Evolutionary conservation across 257 asterid species (phyloP).

Genomic region (Apocynum venetum): DNA sequence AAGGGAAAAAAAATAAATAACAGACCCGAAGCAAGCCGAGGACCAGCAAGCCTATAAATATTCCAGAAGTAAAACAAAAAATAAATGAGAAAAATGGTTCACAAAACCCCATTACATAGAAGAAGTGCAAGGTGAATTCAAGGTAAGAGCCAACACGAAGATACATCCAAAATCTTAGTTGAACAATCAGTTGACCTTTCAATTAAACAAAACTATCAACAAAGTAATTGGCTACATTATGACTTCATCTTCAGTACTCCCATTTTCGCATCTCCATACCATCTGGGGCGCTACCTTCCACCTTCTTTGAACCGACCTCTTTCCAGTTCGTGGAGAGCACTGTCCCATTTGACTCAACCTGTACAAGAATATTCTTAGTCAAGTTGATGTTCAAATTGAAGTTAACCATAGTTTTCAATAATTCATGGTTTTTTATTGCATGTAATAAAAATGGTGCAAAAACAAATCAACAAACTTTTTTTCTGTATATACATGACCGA

Average conservation of each 20-base stretch:
- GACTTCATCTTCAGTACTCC: conserved; percentile 40
- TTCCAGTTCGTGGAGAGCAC: conserved; percentile 91
- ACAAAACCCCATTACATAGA: too few species aligned
- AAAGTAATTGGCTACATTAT: neutral
- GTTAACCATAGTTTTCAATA: neutral
- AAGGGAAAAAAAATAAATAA: too few species aligned
- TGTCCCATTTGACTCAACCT: conserved; percentile 88
- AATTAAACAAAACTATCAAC: conserved; percentile 1
- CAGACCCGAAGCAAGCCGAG: too few species aligned
- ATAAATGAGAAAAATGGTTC: neutral
- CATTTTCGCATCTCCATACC: conserved; percentile 97
- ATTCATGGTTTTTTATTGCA: neutral
- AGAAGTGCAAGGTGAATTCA: neutral
- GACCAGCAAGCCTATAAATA: too few species aligned
- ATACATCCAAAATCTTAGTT: neutral
- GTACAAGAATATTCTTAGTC: neutral
- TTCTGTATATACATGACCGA: too few species aligned
- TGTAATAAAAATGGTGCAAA: neutral
- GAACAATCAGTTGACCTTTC: neutral
- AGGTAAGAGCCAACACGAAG: neutral
- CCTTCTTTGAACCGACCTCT: conserved; percentile 81
- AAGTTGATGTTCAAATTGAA: too few species aligned
- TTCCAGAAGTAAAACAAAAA: too few species aligned
- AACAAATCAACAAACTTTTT: too few species aligned
- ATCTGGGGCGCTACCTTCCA: conserved; percentile 92